A percentile compares a stretch with the other conserved stretches of the same genome.
These are phyloP conservation scores for Fusarium fracticaudum DNA, from an alignment of 2,329 filamentous ascomycete species.

Conservation along the genomic window DNA sequence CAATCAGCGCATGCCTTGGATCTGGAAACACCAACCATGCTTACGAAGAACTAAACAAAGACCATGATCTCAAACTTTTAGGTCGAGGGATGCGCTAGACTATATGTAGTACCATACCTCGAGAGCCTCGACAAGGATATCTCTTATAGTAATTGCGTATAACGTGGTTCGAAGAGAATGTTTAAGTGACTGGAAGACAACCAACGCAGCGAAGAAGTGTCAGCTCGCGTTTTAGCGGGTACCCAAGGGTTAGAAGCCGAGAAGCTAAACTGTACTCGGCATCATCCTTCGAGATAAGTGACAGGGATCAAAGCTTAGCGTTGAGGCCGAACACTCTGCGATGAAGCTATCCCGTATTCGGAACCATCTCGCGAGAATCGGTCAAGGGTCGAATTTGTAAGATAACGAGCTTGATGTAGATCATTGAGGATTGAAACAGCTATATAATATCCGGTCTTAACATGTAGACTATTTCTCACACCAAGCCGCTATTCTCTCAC, in stretches of 20 bases:
- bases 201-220: neutral
- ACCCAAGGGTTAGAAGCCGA: neutral
- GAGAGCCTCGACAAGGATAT: neutral
- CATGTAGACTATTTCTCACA: accelerated
- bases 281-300: neutral
- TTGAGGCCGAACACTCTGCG: neutral
- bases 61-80: accelerated
- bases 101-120: neutral
- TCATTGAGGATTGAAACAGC: neutral
- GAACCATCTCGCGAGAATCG: constrained; percentile 8
- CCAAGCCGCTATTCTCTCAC: accelerated
- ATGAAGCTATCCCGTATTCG: neutral
- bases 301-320: neutral
- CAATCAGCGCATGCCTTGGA: constrained; percentile 13
- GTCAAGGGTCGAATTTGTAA: constrained; percentile 15
- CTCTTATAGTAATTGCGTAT: accelerated
- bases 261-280: neutral
- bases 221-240: neutral
- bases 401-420: neutral
- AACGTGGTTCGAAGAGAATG: neutral
- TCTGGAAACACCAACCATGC: constrained; percentile 9
- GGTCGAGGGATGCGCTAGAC: neutral
- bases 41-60: accelerated
- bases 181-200: neutral
- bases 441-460: neutral